Evolutionary conservation across 2,329 filamentous ascomycete species (phyloP).

Genomic region (Penicillium concentricum): DNA sequence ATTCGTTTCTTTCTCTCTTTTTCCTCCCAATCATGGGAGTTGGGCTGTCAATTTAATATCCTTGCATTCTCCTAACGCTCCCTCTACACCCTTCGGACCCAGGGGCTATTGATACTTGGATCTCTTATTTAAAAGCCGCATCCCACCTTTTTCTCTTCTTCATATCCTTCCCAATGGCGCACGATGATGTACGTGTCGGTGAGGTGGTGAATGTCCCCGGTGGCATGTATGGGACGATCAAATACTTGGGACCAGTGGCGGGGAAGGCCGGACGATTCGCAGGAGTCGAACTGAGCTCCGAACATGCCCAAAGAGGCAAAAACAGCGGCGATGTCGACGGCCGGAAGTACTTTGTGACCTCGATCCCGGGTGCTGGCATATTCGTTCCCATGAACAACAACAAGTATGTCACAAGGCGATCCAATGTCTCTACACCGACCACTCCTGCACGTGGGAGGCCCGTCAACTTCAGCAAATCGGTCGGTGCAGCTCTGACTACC

Average conservation of each 20-base stretch:
- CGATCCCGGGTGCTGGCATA: constrained; percentile 78
- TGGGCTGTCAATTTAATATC: constrained; percentile 14
- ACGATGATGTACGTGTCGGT: constrained; percentile 66
- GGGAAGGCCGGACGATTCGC: constrained; percentile 91
- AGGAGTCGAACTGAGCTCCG: constrained; percentile 80
- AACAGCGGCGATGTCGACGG: constrained; percentile 96
- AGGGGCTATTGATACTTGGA: constrained; percentile 3
- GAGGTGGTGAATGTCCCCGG: constrained; percentile 90
- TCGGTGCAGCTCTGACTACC: constrained; percentile 70
- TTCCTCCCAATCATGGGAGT: constrained; percentile 10
- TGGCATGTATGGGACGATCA: constrained; percentile 85
- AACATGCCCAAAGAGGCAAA: constrained; percentile 82
- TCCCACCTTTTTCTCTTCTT: constrained; percentile 1
- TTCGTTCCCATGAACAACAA: constrained; percentile 87
- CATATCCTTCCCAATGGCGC: constrained; percentile 31
- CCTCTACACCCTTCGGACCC: constrained; percentile 11
- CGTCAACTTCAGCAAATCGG: constrained; percentile 83
- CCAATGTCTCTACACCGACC: constrained; percentile 62
- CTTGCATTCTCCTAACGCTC: constrained; percentile 14
- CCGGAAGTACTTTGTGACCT: constrained; percentile 75
- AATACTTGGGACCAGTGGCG: constrained; percentile 80
- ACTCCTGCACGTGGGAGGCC: constrained; percentile 66
- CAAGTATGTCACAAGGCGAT: constrained; percentile 58
- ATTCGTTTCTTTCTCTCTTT: background rate
- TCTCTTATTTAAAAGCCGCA: constrained; percentile 4